Evolutionary conservation across 306 rosid species (phyloP), one percentile per base, ranked within the genome.

Genomic region (Vigna unguiculata): DNA sequence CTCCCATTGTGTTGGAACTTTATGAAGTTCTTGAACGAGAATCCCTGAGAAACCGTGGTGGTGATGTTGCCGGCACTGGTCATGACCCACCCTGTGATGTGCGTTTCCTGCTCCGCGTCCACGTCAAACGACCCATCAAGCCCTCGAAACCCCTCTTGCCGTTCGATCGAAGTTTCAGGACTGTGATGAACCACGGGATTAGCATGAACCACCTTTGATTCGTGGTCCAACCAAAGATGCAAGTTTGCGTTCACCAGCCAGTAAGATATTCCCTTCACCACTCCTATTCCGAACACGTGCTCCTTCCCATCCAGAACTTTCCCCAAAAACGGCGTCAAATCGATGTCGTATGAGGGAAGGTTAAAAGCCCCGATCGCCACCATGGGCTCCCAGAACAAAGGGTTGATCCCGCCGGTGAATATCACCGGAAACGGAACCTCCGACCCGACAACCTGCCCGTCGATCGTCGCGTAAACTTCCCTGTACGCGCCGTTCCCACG

Each of bases 191-290:
- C 0, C 32, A 74, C 45, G 1, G 70, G 36, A 25, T 24, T 72
- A 0, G 94, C 94, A 2, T 79, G 82, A 47, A 89, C 93, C 7
- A 76, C 36, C 0, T 59, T 0, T 0, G 91, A 80, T 7, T 76
- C 55, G 7, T 55, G 86, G 70, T 93, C 98, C 66, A 93, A 54
- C 98, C 98, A 93, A 20, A 93, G 83, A 77, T 93, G 98, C 61
- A 93, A 58, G 84, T 93, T 93, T 12, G 98, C 98, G 71, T 93
- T 84, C 40, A 93, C 83, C 9, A 90, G 91, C 98, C 98, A 93
- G 51, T 53, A 90, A 9, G 96, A 87, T 47, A 93, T 90, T 4
- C 86, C 96, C 52, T 73, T 82, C 16, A 13, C 25, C 24, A 93
- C 96, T 2, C 97, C 96, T 6, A 93, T 85, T 58, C 89, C 89